A percentile compares a stretch with the other conserved stretches of the same genome.
Evolutionary conservation across 805 yeast species (phyloP).

Genomic region (Groenewaldozyma salmanticensis): DNA sequence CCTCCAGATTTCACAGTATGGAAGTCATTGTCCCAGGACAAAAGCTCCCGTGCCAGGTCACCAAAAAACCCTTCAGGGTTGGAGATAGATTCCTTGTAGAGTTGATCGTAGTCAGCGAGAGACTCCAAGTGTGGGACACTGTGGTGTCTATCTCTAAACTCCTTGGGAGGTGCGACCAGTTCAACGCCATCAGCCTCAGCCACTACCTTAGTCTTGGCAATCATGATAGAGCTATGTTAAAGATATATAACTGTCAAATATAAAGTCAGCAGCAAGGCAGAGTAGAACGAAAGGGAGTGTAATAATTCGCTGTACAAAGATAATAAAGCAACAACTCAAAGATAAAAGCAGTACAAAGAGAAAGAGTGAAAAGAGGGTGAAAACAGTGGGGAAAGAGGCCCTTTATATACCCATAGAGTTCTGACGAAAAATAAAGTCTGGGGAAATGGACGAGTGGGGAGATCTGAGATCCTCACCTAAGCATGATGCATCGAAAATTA

Average conservation of each 20-base stretch:
- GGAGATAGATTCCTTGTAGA: constrained; percentile 66
- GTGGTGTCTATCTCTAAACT: constrained; percentile 16
- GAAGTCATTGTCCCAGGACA: constrained; percentile 76
- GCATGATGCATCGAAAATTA: too few relatives aligned
- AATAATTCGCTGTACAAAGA: background rate
- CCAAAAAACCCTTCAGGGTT: constrained; percentile 79
- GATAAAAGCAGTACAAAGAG: too few relatives aligned
- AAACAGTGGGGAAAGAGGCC: too few relatives aligned
- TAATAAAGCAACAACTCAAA: background rate
- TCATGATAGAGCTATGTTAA: constrained; percentile 24
- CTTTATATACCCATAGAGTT: too few relatives aligned
- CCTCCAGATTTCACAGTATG: constrained; percentile 54
- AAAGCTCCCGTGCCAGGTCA: constrained; percentile 56
- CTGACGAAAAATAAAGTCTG: too few relatives aligned
- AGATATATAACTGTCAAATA: background rate
- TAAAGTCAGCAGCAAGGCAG: background rate
- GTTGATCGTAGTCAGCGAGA: constrained; percentile 54
- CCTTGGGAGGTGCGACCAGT: constrained; percentile 19
- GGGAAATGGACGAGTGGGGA: too few relatives aligned
- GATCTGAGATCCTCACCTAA: too few relatives aligned
- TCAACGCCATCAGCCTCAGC: constrained; percentile 16
- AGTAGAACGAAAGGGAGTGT: too few relatives aligned
- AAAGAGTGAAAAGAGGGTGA: too few relatives aligned
- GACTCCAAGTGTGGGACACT: constrained; percentile 43
- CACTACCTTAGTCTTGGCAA: constrained; percentile 21